Conservation (phyloP, 129 eudicot species). For the Centrapalus pauciflorus region DNA sequence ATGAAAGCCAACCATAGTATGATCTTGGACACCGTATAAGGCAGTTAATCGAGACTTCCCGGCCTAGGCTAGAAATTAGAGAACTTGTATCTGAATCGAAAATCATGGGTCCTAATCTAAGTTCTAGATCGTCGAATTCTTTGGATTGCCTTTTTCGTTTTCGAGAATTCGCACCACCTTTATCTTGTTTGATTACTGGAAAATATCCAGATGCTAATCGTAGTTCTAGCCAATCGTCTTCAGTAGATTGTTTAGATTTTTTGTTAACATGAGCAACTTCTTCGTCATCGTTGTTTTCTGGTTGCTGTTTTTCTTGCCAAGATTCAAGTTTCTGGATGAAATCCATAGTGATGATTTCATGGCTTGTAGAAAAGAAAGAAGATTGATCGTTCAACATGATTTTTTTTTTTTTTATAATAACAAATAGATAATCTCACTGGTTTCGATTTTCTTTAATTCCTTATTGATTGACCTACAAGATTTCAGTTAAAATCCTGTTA, state of each 20-base stretch:
- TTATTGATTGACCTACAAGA: constrained; percentile 5
- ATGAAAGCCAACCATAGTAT: constrained; percentile 47
- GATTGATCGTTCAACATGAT: constrained; percentile 50
- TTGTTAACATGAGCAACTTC: no score
- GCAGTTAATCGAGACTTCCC: constrained; percentile 42
- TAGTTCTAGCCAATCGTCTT: no score
- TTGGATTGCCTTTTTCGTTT: no score
- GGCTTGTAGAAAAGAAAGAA: constrained; percentile 35
- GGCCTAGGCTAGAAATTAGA: constrained; percentile 38
- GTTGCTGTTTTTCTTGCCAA: constrained; percentile 11
- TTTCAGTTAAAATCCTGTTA: constrained; percentile 14
- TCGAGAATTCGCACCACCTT: no score
- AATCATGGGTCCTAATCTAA: no score
- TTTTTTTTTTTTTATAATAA: constrained; percentile 19
- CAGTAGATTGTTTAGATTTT: no score
- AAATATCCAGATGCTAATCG: no score
- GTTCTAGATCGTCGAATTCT: no score
- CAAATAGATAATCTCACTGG: constrained; percentile 12
- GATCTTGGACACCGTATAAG: constrained; percentile 47
- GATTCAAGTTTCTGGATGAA: constrained; percentile 19
- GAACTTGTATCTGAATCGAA: constrained; percentile 43
- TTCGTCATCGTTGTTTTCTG: constrained; percentile 12
- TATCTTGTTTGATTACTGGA: no score
- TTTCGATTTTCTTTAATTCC: no score
- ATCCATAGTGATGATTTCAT: constrained; percentile 25